Conservation (phyloP, 345 rosid species). For the Gossypium raimondii region DNA sequence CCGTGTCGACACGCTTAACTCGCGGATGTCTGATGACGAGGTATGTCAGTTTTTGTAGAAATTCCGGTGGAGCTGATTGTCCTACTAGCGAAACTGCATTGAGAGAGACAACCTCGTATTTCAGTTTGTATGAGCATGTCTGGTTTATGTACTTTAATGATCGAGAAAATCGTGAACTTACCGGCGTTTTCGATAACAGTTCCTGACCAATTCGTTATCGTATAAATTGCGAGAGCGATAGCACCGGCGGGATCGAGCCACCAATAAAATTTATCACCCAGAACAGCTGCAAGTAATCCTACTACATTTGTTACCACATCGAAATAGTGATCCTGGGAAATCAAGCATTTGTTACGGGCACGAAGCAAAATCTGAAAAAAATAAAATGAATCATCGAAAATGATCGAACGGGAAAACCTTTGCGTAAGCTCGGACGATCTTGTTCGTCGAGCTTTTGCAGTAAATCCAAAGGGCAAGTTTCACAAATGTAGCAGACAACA, state of each 20-base stretch:
- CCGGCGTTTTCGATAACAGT: constrained; percentile 94
- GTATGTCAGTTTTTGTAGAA: constrained; percentile 76
- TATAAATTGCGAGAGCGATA: constrained; percentile 72
- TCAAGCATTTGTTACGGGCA: not conserved
- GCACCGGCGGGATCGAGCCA: constrained; percentile 96
- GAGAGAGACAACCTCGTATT: not conserved
- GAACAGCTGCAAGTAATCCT: constrained; percentile 75
- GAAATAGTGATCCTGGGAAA: constrained; percentile 78
- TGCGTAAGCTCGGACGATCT: constrained; percentile 90
- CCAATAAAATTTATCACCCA: constrained; percentile 72
- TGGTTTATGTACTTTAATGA: too few species aligned
- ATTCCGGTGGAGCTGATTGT: constrained; percentile 82
- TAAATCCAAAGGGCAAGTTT: constrained; percentile 85
- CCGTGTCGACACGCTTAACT: constrained; percentile 80
- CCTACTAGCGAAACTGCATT: constrained; percentile 78
- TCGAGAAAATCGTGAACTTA: constrained; percentile 15
- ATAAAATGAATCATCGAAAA: not conserved
- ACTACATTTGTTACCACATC: constrained; percentile 86
- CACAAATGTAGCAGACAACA: constrained; percentile 70
- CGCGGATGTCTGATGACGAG: constrained; percentile 63
- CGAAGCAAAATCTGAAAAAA: not conserved
- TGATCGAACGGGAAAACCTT: constrained; percentile 38
- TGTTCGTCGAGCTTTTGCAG: constrained; percentile 67
- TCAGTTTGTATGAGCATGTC: not conserved
- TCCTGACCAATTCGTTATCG: constrained; percentile 80